phyloP scores from a whole-genome alignment of 345 rosid species.

The Orychophragmus violaceus region DNA sequence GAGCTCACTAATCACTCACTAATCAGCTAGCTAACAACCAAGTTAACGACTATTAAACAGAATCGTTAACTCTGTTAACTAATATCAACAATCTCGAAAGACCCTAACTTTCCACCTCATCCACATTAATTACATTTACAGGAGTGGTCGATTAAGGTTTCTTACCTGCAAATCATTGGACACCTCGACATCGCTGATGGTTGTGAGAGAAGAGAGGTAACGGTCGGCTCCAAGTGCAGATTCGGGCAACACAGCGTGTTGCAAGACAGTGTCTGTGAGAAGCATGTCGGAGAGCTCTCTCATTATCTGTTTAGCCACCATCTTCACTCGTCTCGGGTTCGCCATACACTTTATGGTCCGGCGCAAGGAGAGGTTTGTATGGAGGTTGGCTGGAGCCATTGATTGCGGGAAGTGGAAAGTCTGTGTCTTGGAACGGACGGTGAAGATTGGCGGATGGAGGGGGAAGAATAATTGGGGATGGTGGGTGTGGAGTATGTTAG shows the following conservation, averaged over 20 bases:
- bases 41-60: too few relatives aligned
- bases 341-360: conserved; percentile 69
- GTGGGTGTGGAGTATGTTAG: conserved; percentile 24
- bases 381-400: conserved; percentile 26
- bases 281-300: conserved; percentile 93
- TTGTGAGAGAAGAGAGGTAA: conserved; percentile 78
- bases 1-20: too few relatives aligned
- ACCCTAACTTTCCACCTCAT: neutral
- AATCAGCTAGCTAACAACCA: too few relatives aligned
- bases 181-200: conserved; percentile 81
- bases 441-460: conserved; percentile 14
- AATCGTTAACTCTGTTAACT: too few relatives aligned
- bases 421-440: conserved; percentile 24
- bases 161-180: conserved; percentile 75
- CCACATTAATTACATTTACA: neutral
- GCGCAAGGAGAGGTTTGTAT: conserved; percentile 15
- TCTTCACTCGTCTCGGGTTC: conserved; percentile 78
- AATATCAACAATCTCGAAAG: too few relatives aligned
- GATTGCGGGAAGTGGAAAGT: conserved; percentile 27
- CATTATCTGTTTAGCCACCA: conserved; percentile 84
- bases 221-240: conserved; percentile 82
- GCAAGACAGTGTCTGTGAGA: conserved; percentile 72
- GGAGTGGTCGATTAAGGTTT: neutral
- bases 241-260: conserved; percentile 78
- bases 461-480: conserved; percentile 20